A percentile compares a stretch with the other conserved stretches of the same genome.
phyloP scores from a whole-genome alignment of 2,329 filamentous ascomycete genomes.

The Botryotinia calthae region DNA sequence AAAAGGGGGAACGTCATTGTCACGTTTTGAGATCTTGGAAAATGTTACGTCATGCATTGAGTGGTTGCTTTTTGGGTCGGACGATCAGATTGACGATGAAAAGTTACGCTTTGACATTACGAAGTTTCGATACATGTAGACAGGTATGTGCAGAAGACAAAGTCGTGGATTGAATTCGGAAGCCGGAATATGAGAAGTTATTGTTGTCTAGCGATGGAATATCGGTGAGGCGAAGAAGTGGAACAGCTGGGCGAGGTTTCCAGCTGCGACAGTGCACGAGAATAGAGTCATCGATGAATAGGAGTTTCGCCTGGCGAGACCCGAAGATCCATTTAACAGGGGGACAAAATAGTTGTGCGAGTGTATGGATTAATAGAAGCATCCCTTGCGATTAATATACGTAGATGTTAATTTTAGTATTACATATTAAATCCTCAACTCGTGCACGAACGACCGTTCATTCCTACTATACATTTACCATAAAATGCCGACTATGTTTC shows the following conservation, averaged over 20 bases:
- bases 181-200: not conserved
- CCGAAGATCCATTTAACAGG: not conserved
- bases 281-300: not conserved
- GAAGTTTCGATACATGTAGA: too few relatives aligned
- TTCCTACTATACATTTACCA: not conserved
- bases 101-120: not conserved
- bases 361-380: not conserved
- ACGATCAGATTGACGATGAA: not conserved
- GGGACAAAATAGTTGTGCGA: not conserved
- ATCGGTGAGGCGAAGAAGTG: not conserved
- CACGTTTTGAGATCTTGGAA: not conserved
- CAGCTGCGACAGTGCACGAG: not conserved
- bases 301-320: not conserved
- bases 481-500: not conserved
- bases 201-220: not conserved
- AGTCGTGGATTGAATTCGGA: too few relatives aligned
- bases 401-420: not conserved
- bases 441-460: not conserved
- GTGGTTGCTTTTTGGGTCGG: not conserved
- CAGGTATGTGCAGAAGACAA: too few relatives aligned
- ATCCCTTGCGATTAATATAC: not conserved
- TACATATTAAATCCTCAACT: constrained; percentile 1
- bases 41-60: not conserved
- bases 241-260: not conserved
- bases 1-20: not conserved